Percentiles rank a stretch among this genome's conserved stretches.
These are phyloP conservation scores for Urtica urens DNA, from an alignment of 306 rosid species.

Conservation along the genomic window DNA sequence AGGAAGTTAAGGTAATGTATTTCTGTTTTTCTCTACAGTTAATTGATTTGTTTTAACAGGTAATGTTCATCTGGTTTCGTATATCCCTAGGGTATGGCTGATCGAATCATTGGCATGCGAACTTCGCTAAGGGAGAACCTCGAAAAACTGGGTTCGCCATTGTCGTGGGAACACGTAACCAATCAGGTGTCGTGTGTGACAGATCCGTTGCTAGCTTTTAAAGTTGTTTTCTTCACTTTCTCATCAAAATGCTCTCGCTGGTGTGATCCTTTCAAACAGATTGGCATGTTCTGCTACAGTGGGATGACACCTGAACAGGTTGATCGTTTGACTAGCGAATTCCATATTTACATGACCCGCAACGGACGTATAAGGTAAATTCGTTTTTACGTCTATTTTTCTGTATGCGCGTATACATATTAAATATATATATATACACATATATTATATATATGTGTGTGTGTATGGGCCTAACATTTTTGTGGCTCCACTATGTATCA, in stretches of 20 bases:
- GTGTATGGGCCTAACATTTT: not conserved
- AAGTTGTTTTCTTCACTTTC: not conserved
- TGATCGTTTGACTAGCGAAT: slow-evolving; percentile 70
- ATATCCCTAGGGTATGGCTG: slow-evolving; percentile 70
- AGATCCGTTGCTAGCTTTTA: not conserved
- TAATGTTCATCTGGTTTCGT: not conserved
- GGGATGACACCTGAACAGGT: slow-evolving; percentile 92
- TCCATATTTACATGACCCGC: slow-evolving; percentile 86
- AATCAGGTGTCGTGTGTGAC: slow-evolving; percentile 50
- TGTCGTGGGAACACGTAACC: slow-evolving; percentile 83
- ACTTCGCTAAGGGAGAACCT: slow-evolving; percentile 52
- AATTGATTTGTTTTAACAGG: not conserved
- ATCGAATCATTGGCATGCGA: slow-evolving; percentile 88
- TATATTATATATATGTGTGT: not conserved
- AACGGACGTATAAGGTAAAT: slow-evolving; percentile 88
- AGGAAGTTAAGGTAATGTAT: slow-evolving; percentile 77
- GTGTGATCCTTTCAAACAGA: slow-evolving; percentile 34
- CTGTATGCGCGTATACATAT: not conserved
- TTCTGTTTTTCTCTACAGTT: not conserved
- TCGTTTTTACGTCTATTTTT: not conserved
- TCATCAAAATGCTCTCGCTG: too few relatives aligned
- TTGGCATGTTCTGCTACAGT: slow-evolving; percentile 94
- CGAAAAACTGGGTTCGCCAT: slow-evolving; percentile 60
- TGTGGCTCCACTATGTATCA: slow-evolving; percentile 10
- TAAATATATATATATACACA: not conserved